A percentile compares a stretch with the other conserved stretches of the same genome.
These are phyloP conservation scores for Hsuehochloa calcarea DNA, from an alignment of 176 grass and related monocot genomes.

Conservation along the genomic window DNA sequence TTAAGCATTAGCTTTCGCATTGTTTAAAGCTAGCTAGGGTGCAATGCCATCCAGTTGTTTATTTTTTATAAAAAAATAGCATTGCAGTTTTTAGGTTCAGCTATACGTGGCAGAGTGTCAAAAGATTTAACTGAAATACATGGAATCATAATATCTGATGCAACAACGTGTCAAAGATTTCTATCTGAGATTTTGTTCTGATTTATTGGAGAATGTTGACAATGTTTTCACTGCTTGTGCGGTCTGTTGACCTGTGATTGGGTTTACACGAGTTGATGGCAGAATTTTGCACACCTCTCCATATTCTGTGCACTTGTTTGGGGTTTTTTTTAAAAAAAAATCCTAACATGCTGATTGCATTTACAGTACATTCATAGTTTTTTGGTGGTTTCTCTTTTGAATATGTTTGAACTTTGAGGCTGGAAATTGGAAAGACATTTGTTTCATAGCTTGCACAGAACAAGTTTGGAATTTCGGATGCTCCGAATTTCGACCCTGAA, in stretches of 20 bases:
- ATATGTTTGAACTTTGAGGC: neutral
- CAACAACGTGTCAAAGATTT: slow-evolving; percentile 10
- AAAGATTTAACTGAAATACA: neutral
- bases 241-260: neutral
- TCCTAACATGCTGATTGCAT: neutral
- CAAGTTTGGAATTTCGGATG: neutral
- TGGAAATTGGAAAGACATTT: neutral
- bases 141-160: slow-evolving; percentile 19
- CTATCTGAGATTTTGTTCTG: neutral
- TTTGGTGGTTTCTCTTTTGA: neutral
- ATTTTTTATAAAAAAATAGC: neutral
- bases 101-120: neutral
- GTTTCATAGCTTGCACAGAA: neutral
- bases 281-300: neutral
- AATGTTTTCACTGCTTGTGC: neutral
- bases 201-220: slow-evolving; percentile 8
- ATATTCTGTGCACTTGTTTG: neutral
- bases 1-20: neutral
- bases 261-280: neutral
- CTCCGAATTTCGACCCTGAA: neutral
- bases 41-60: neutral
- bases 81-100: neutral
- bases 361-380: neutral
- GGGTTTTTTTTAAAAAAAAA: neutral
- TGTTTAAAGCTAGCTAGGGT: neutral